Conservation (phyloP, 139 green algal genomes). For the Pycnococcus provasolii region DNA sequence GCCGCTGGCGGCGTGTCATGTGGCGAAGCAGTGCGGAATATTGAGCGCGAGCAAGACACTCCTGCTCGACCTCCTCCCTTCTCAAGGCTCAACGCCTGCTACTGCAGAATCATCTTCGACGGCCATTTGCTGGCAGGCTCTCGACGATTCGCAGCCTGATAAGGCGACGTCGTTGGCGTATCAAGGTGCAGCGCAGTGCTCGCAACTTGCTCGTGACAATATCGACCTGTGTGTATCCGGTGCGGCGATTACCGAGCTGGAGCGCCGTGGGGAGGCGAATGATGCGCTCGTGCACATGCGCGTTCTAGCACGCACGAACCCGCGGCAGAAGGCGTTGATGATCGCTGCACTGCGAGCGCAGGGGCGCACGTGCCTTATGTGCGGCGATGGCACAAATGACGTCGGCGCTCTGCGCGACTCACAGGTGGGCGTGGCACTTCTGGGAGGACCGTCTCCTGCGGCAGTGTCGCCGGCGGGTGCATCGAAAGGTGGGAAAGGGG, state of each 20-base stretch:
- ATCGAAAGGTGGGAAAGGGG: no score
- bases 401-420: constrained; percentile 68
- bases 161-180: no score
- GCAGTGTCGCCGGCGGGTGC: background rate
- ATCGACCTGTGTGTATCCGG: no score
- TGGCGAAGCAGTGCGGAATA: constrained; percentile 6
- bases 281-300: constrained; percentile 1
- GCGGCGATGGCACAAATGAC: constrained; percentile 96
- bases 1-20: constrained; percentile 31
- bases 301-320: constrained; percentile 38
- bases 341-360: constrained; percentile 55
- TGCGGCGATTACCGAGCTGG: background rate
- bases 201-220: no score
- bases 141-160: no score
- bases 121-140: no score
- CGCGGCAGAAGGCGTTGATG: constrained; percentile 96
- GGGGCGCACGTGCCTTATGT: constrained; percentile 82
- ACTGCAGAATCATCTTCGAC: no score
- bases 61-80: no score
- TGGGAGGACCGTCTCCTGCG: constrained; percentile 22
- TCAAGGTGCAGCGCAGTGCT: no score
- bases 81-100: no score
- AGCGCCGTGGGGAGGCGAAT: background rate
- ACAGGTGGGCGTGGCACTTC: constrained; percentile 38
- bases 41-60: background rate